Conservation (phyloP, 2,329 filamentous ascomycete genomes). For the Neurospora crassa region DNA sequence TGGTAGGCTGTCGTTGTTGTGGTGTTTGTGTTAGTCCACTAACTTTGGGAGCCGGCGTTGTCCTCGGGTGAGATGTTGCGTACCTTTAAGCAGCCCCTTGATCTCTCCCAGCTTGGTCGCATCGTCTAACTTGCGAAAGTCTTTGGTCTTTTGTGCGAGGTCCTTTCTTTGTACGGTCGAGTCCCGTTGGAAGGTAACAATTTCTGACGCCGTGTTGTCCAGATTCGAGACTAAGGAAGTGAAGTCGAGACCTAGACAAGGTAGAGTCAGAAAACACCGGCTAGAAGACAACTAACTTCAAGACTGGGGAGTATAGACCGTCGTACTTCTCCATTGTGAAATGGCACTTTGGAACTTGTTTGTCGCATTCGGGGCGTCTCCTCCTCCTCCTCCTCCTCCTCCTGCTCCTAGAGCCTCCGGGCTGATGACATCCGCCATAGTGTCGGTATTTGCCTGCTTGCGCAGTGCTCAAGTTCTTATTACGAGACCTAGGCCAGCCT, state of each 20-base stretch:
- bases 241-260: constrained; percentile 67
- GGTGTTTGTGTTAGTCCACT: constrained; percentile 11
- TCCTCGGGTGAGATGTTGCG: background rate
- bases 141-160: constrained; percentile 96
- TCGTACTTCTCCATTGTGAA: constrained; percentile 84
- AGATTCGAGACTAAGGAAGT: constrained; percentile 74
- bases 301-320: constrained; percentile 4
- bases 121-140: constrained; percentile 92
- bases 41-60: background rate
- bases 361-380: constrained; percentile 1
- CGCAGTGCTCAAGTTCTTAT: background rate
- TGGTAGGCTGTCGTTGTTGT: constrained; percentile 63
- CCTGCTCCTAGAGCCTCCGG: constrained; percentile 9
- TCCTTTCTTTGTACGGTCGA: constrained; percentile 96
- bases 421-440: constrained; percentile 16
- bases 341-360: constrained; percentile 98
- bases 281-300: background rate
- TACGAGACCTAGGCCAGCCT: constrained; percentile 1
- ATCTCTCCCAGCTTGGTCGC: constrained; percentile 75
- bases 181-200: constrained; percentile 86
- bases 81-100: constrained; percentile 82
- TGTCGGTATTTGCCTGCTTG: background rate
- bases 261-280: constrained; percentile 4
- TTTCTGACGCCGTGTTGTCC: constrained; percentile 89
- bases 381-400: constrained; percentile 1